These are phyloP conservation scores for Neonectria hederae DNA, from an alignment of 2,329 filamentous ascomycete species.

Conservation along the genomic window DNA sequence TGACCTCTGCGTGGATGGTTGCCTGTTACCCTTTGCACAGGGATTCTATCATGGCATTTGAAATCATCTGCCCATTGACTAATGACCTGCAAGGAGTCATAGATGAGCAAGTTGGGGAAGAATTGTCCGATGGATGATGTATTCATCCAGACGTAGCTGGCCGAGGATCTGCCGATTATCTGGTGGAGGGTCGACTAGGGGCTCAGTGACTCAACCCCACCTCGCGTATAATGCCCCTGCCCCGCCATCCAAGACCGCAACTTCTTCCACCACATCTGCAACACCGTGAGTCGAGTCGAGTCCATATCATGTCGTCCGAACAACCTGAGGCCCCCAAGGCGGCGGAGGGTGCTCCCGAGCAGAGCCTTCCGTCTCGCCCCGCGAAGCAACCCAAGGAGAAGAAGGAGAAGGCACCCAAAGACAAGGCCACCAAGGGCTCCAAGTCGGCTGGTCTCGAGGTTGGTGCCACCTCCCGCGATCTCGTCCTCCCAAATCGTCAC, in stretches of 20 bases:
- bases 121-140: neutral
- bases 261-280: conserved; percentile 40
- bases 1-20: neutral
- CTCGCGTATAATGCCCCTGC: conserved; percentile 47
- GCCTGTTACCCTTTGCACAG: neutral
- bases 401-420: conserved; percentile 47
- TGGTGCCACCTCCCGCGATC: conserved; percentile 44
- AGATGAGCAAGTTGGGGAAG: conserved; percentile 1
- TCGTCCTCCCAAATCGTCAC: conserved; percentile 3
- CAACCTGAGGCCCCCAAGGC: conserved; percentile 48
- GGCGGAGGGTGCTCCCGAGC: conserved; percentile 46
- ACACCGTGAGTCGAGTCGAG: conserved; percentile 25
- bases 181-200: neutral
- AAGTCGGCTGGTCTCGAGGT: conserved; percentile 68
- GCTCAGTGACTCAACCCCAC: conserved; percentile 49
- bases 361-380: conserved; percentile 49
- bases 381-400: conserved; percentile 47
- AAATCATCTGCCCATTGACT: neutral
- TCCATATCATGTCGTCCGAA: conserved; percentile 50
- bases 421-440: conserved; percentile 59
- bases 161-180: neutral
- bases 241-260: conserved; percentile 43
- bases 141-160: neutral
- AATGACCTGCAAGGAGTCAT: neutral
- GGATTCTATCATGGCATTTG: neutral